Evolutionary conservation across 2,329 filamentous ascomycete genomes (phyloP), one percentile per base, ranked within the genome.

Genomic region (Aspergillus eucalypticola): DNA sequence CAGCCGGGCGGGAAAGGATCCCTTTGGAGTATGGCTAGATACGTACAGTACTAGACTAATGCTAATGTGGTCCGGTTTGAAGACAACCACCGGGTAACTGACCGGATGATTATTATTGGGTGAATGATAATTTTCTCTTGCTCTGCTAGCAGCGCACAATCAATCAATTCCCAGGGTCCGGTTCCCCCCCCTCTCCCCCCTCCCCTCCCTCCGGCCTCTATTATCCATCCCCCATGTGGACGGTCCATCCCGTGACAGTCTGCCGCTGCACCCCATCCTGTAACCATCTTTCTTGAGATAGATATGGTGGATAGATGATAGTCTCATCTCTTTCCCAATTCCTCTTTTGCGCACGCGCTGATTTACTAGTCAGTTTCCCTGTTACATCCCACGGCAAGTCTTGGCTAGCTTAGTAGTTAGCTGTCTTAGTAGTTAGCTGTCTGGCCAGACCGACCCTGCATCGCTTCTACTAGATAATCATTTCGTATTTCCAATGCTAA

Each of bases 1-100:
- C 19, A 38, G 39, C 58, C 44, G 58, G 39, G 50, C 56, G 61
- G 61, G 59, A 61, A 62, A 60, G 27, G 25, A 57, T 54, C 52
- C 52, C 25, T 21, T 61, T 50, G 25, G 49, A 53, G 53, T 35
- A 42, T 42, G 54, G 56, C 32, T 35, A 35, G 32, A 10, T 29
- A 29, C 8, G 10, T 29, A 29, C 27, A 11, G 10, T 29, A 11
- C 10, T 11, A 29, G 3, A 11, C 29, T 35, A 35, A 35, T 35
- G 32, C 32, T 15, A 25, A 42, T 39, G 27, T 29, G 27, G 27
- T 29, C 27, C 27, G 27, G 27, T 29, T 29, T 29, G 35, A 39
- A 21, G 13, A 42, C 23, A 21, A 15, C n/a, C n/a, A 29, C n/a
- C 29, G 17, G 48, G 8, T 35, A 51, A n/a, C n/a, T 11, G 48